These are phyloP conservation scores for Miscanthus lutarioriparius DNA, from an alignment of 176 grass and related monocot genomes.

Conservation along the genomic window DNA sequence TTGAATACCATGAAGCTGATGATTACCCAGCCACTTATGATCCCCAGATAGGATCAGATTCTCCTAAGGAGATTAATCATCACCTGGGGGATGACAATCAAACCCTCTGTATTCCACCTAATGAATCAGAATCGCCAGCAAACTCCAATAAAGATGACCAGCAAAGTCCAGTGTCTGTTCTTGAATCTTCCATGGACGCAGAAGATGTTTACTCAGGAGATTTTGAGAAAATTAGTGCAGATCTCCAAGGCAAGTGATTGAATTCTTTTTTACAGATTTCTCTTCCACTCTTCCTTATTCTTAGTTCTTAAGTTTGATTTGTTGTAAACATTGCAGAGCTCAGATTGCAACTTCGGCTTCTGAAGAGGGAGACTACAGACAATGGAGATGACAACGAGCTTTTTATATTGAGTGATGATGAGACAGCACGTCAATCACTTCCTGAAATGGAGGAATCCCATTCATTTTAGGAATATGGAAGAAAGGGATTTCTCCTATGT, in stretches of 20 bases:
- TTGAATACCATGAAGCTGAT: constrained; percentile 34
- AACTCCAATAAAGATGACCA: constrained; percentile 64
- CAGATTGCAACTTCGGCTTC: constrained; percentile 89
- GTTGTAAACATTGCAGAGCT: constrained; percentile 62
- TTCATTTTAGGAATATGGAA: constrained; percentile 68
- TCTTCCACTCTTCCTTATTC: background rate
- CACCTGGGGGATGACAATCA: constrained; percentile 31
- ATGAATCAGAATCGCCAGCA: constrained; percentile 31
- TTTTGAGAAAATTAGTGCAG: constrained; percentile 93
- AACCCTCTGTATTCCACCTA: constrained; percentile 27
- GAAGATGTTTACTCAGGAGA: constrained; percentile 79
- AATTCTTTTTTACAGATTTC: background rate
- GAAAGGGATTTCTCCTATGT: constrained; percentile 88
- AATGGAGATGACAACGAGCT: constrained; percentile 42
- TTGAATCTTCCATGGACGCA: constrained; percentile 71
- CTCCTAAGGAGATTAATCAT: background rate
- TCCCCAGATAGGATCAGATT: constrained; percentile 17
- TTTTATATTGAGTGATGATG: constrained; percentile 62
- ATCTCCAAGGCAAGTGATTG: constrained; percentile 83
- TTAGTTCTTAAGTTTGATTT: constrained; percentile 37
- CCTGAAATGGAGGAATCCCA: constrained; percentile 47
- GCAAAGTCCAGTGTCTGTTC: constrained; percentile 83
- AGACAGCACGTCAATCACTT: constrained; percentile 34
- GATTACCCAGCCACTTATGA: constrained; percentile 1
- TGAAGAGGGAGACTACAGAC: constrained; percentile 67